Evolutionary conservation across 208 protist species (phyloP), one percentile per base, ranked within the genome.

Genomic region (Trypanosoma caninum): DNA sequence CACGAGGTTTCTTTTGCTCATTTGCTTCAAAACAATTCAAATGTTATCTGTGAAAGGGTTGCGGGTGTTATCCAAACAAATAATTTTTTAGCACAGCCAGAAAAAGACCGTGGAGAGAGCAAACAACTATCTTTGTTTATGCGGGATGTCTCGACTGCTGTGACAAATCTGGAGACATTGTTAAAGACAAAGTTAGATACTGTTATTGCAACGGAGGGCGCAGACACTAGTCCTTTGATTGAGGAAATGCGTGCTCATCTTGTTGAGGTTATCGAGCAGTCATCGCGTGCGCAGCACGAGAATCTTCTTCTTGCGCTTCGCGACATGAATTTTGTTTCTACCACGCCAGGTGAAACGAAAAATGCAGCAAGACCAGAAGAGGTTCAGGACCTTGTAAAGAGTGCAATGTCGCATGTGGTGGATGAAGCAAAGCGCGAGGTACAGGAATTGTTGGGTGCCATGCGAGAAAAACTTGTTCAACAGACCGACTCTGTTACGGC

Each of bases 271-370:
- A 74, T 89, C 30, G 70, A 84, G 50, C 68, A 74, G 48, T 66
- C 79, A 4, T 66, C 76, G 18, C 62, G 56, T 11, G 34, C 69
- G 33, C 81, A 92, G 51, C 78, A 85, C 47, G 79, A 84, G 53
- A 57, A 61, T n/a, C 37, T 92, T 35, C 40, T 51, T 28, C 61
- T 48, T 27, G 44, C 76, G 1, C 31, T 90, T 22, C 57, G 66
- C 20, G 77, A 82, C 14, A 40, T n/a, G n/a, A n/a, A n/a, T n/a
- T n/a, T n/a, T n/a, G n/a, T n/a, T n/a, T n/a, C n/a, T n/a, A n/a
- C n/a, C n/a, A n/a, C n/a, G n/a, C n/a, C n/a, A n/a, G n/a, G n/a
- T 54, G 16, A 31, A 45, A 30, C 34, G 31, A 1, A 22, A 10
- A 38, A 44, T 0, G 18, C 57, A 20, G 8, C 34, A 22, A 45